Evolutionary conservation across 192 early-diverging fungal genomes (phyloP).

Genomic region (Helicostylum pulchrum): DNA sequence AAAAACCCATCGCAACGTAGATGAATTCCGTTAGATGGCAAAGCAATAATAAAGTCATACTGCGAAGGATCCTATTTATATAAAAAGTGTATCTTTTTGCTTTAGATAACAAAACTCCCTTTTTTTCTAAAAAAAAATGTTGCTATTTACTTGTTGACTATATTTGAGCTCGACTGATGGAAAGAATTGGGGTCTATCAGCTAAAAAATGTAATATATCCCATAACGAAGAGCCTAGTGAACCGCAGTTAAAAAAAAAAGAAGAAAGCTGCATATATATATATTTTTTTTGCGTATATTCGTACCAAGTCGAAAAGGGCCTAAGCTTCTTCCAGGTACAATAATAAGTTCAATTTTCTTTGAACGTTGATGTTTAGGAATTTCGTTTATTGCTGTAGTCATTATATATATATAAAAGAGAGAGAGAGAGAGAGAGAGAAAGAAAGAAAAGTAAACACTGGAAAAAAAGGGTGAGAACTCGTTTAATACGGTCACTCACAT

Average conservation of each 20-base stretch:
- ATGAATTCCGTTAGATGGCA: conserved; percentile 13
- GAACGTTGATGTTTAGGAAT: conserved; percentile 7
- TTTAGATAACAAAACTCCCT: conserved; percentile 37
- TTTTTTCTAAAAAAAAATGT: conserved; percentile 13
- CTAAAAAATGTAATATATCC: conserved; percentile 53
- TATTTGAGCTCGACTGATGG: conserved; percentile 64
- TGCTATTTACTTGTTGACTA: conserved; percentile 49
- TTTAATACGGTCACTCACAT: too few species aligned
- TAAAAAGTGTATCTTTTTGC: too few species aligned
- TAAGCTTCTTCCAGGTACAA: conserved; percentile 51
- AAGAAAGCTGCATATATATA: conserved; percentile 22
- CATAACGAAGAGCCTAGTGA: conserved; percentile 56
- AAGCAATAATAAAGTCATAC: conserved; percentile 18
- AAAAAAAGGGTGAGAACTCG: not conserved
- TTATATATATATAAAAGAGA: not conserved
- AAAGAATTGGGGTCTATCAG: conserved; percentile 46
- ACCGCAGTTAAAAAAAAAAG: not conserved
- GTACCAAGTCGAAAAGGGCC: conserved; percentile 47
- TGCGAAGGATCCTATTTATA: conserved; percentile 9
- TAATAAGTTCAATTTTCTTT: conserved; percentile 45
- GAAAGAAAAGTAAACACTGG: too few species aligned
- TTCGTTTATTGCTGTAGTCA: conserved; percentile 4
- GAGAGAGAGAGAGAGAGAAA: too few species aligned
- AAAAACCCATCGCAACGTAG: conserved; percentile 18
- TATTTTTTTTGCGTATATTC: too few species aligned